These are phyloP conservation scores for Lodderomyces theae DNA, from an alignment of 1,139 yeast genomes.

Conservation along the genomic window DNA sequence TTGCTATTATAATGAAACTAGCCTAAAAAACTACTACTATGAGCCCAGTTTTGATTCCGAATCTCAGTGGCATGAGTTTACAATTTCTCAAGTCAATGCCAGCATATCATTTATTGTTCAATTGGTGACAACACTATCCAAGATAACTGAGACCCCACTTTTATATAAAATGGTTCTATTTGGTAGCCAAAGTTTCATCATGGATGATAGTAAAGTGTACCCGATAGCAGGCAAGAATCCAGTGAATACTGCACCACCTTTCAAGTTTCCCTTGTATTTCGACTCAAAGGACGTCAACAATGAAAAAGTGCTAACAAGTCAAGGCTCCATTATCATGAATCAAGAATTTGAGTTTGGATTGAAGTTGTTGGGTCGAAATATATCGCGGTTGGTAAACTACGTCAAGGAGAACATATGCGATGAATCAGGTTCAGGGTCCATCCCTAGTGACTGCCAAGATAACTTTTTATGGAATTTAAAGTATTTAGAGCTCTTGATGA, in stretches of 20 bases:
- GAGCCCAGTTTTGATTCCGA: constrained; percentile 11
- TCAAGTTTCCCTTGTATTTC: constrained; percentile 29
- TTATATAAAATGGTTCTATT: constrained; percentile 27
- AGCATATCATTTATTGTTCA: constrained; percentile 32
- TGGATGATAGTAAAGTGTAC: constrained; percentile 17
- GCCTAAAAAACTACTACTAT: constrained; percentile 15
- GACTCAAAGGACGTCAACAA: constrained; percentile 19
- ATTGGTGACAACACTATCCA: constrained; percentile 24
- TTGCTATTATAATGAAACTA: constrained; percentile 27
- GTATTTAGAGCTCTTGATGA: constrained; percentile 35
- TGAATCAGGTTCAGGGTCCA: constrained; percentile 14
- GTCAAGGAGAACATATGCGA: constrained; percentile 21
- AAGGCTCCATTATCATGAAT: constrained; percentile 19
- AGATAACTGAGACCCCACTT: constrained; percentile 25
- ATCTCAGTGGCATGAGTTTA: constrained; percentile 12
- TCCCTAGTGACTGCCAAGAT: constrained; percentile 42
- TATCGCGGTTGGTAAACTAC: constrained; percentile 25
- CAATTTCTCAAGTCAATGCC: constrained; percentile 30
- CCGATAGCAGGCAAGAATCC: constrained; percentile 13
- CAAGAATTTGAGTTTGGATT: constrained; percentile 36
- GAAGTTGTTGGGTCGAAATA: constrained; percentile 31
- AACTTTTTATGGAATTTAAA: constrained; percentile 45
- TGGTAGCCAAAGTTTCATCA: constrained; percentile 25
- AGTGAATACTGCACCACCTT: constrained; percentile 1
- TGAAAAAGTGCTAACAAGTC: constrained; percentile 19